phyloP scores from a whole-genome alignment of 371 early-diverging fungal genomes.

The Mortierella sp. region DNA sequence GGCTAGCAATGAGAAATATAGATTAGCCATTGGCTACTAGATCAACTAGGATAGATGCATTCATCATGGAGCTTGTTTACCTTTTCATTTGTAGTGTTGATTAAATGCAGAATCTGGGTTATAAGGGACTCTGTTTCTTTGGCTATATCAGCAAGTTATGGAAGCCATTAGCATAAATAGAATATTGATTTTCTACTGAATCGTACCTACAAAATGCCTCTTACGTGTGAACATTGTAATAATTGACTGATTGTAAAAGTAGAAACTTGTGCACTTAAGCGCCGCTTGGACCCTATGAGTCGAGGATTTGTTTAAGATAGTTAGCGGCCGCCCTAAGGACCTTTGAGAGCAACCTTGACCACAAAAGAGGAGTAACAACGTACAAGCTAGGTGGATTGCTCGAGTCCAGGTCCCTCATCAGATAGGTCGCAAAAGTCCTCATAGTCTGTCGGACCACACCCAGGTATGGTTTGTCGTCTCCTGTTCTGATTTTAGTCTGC shows the following conservation, averaged over 20 bases:
- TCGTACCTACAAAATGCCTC: not conserved
- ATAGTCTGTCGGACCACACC: conserved; percentile 23
- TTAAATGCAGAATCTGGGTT: conserved; percentile 6
- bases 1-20: not conserved
- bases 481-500: conserved; percentile 24
- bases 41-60: not conserved
- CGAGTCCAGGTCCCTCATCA: conserved; percentile 23
- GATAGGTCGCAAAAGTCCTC: conserved; percentile 14
- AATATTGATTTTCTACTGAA: not conserved
- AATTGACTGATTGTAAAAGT: conserved; percentile 17
- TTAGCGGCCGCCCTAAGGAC: not conserved
- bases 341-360: not conserved
- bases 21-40: not conserved
- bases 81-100: conserved; percentile 22
- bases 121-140: conserved; percentile 19
- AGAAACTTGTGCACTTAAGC: conserved; percentile 24
- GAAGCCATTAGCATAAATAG: not conserved
- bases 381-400: conserved; percentile 21
- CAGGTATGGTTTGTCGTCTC: conserved; percentile 16
- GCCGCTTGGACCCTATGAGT: conserved; percentile 18
- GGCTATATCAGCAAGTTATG: not conserved
- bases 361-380: not conserved
- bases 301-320: not conserved
- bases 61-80: not conserved
- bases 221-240: conserved; percentile 30